Evolutionary conservation across 768 basidiomycete species (phyloP).

Genomic region (Pilatotrama ljubarskyi): DNA sequence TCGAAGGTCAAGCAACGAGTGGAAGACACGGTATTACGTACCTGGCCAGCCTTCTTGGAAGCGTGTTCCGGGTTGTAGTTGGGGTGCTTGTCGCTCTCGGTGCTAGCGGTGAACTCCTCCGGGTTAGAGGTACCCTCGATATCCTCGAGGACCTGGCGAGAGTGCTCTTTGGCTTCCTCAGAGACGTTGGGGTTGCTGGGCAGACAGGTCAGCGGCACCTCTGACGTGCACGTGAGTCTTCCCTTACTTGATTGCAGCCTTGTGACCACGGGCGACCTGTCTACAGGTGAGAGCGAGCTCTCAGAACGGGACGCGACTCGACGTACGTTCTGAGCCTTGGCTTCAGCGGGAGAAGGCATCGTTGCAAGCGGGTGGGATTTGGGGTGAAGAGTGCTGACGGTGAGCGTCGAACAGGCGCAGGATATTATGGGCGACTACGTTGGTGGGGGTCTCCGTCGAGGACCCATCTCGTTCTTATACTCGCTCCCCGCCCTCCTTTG

Average conservation of each 20-base stretch:
- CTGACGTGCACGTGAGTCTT: too few relatives aligned
- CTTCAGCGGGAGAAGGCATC: conserved; percentile 7
- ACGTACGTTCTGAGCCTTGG: conserved; percentile 15
- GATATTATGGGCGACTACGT: not conserved
- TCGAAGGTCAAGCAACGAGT: not conserved
- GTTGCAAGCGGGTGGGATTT: not conserved
- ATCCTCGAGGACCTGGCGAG: conserved; percentile 25
- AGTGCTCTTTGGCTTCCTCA: conserved; percentile 31
- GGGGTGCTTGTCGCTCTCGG: not conserved
- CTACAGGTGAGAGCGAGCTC: not conserved
- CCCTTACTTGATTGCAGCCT: conserved; percentile 12
- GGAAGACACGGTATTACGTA: not conserved
- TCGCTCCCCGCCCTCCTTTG: not conserved
- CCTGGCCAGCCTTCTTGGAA: not conserved
- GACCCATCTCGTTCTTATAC: not conserved
- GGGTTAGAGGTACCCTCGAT: conserved; percentile 11
- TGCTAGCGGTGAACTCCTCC: conserved; percentile 13
- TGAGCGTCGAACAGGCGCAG: not conserved
- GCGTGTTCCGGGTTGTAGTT: conserved; percentile 8
- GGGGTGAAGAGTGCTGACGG: not conserved
- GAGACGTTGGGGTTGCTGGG: conserved; percentile 31
- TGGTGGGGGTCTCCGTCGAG: not conserved
- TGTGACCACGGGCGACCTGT: conserved; percentile 18
- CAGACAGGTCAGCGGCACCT: not conserved
- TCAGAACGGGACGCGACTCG: not conserved